phyloP scores from a whole-genome alignment of 257 asterid genomes.

The Solanum dulcamara region DNA sequence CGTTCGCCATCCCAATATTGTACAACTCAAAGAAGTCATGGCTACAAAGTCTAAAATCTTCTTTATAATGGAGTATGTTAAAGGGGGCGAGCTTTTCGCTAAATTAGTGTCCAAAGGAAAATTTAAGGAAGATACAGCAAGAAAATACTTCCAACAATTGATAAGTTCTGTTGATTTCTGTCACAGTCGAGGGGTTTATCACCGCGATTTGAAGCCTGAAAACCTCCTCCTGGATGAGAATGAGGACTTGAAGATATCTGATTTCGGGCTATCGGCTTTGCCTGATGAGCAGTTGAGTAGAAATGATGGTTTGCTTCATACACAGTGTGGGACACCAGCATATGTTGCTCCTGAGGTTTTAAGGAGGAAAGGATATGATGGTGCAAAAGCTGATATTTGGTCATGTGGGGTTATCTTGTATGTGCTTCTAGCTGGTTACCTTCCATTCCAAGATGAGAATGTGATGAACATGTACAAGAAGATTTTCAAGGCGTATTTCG shows the following conservation, averaged over 20 bases:
- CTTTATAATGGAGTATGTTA: slow-evolving; percentile 49
- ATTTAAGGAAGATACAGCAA: slow-evolving; percentile 30
- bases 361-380: slow-evolving; percentile 35
- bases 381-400: slow-evolving; percentile 49
- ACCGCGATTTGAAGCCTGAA: slow-evolving; percentile 37
- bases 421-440: slow-evolving; percentile 45
- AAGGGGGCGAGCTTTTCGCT: slow-evolving; percentile 53
- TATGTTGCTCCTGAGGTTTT: slow-evolving; percentile 55
- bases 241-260: slow-evolving; percentile 37
- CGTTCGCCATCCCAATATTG: slow-evolving; percentile 53
- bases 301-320: slow-evolving; percentile 36
- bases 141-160: slow-evolving; percentile 44
- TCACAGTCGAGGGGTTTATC: slow-evolving; percentile 20
- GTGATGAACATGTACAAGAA: slow-evolving; percentile 28
- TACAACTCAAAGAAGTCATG: slow-evolving; percentile 46
- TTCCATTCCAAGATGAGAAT: slow-evolving; percentile 41
- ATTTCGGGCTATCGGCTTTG: slow-evolving; percentile 51
- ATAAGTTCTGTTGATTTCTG: slow-evolving; percentile 38
- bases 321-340: slow-evolving; percentile 55
- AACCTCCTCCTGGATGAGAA: slow-evolving; percentile 56
- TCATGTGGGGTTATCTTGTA: slow-evolving; percentile 55
- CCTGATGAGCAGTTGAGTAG: slow-evolving; percentile 17
- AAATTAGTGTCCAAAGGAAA: slow-evolving; percentile 28
- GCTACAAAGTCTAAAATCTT: slow-evolving; percentile 42
- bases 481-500: slow-evolving; percentile 30